These are phyloP conservation scores for Plenodomus lindquistii DNA, from an alignment of 2,329 filamentous ascomycete genomes.

Conservation along the genomic window DNA sequence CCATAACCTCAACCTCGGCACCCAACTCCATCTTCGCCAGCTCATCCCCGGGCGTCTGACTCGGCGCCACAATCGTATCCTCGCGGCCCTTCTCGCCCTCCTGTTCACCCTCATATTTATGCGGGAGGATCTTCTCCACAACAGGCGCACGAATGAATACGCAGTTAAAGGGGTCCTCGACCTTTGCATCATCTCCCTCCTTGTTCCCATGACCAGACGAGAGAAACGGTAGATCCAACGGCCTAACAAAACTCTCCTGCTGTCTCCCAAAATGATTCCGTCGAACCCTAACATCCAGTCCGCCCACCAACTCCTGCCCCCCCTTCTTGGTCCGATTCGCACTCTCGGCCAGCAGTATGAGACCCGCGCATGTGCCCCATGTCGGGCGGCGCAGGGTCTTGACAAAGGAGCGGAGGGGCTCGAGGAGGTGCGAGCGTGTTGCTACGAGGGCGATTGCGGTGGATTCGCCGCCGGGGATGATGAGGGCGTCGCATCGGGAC, in stretches of 20 bases:
- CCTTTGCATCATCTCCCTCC: no score
- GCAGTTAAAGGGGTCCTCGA: conserved; percentile 68
- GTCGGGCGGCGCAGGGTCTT: conserved; percentile 82
- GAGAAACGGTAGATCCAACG: conserved; percentile 74
- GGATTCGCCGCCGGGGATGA: conserved; percentile 93
- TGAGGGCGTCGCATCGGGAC: conserved; percentile 73
- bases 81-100: conserved; percentile 51
- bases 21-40: conserved; percentile 51
- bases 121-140: conserved; percentile 76
- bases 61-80: conserved; percentile 62
- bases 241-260: conserved; percentile 84
- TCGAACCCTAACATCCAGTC: conserved; percentile 86
- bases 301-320: conserved; percentile 91
- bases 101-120: conserved; percentile 53
- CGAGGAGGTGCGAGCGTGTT: conserved; percentile 75
- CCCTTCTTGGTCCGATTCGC: conserved; percentile 88
- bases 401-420: conserved; percentile 85
- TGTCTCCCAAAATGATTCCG: conserved; percentile 95
- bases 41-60: conserved; percentile 52
- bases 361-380: conserved; percentile 95
- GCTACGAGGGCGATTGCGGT: conserved; percentile 92
- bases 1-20: conserved; percentile 61
- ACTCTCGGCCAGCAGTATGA: conserved; percentile 86
- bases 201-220: conserved; percentile 27
- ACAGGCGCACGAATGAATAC: conserved; percentile 96